Evolutionary conservation across 225 moss, liverwort and hornwort genomes (phyloP).

Genomic region (Pseudisothecium myosuroides): DNA sequence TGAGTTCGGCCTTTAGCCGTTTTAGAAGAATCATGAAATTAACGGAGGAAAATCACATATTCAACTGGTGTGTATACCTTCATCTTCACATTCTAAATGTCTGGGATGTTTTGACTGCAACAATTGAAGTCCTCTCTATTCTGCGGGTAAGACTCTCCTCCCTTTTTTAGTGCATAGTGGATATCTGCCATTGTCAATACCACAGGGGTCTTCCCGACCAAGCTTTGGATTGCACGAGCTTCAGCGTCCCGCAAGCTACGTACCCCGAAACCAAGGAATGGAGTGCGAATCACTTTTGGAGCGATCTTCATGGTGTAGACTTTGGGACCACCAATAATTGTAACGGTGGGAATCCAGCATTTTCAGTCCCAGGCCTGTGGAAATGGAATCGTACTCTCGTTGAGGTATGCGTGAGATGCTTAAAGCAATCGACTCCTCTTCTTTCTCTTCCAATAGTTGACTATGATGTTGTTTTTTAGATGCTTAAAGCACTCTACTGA

Average conservation of each 20-base stretch:
- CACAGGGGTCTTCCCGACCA: neutral
- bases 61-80: neutral
- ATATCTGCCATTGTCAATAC: neutral
- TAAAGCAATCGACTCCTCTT: neutral
- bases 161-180: neutral
- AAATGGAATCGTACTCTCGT: neutral
- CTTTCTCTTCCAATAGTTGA: neutral
- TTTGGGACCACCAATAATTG: slow-evolving; percentile 6
- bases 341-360: neutral
- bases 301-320: neutral
- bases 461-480: neutral
- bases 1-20: neutral
- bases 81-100: neutral
- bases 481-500: neutral
- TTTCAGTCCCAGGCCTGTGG: neutral
- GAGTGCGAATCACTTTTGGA: neutral
- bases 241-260: neutral
- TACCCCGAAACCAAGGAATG: neutral
- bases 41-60: neutral
- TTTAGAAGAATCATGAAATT: neutral
- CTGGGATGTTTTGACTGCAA: neutral
- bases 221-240: neutral
- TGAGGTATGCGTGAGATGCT: neutral
- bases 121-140: neutral
- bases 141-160: neutral